phyloP scores from a whole-genome alignment of 1,139 yeast genomes.

The Pichia sp. region DNA sequence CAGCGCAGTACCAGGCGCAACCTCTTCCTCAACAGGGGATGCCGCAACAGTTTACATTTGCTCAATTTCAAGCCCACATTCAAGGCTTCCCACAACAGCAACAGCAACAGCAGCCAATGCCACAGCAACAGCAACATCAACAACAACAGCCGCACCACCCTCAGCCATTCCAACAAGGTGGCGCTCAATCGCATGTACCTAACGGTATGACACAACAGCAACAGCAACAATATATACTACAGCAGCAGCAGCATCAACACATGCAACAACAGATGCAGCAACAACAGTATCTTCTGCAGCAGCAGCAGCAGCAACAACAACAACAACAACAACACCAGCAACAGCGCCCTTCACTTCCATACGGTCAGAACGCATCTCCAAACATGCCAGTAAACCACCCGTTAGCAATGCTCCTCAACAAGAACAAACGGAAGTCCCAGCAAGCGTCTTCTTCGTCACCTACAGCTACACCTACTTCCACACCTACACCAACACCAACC shows the following conservation, averaged over 20 bases:
- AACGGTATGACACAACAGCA: too few species aligned
- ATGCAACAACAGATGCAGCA: slow-evolving; percentile 9
- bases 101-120: neutral
- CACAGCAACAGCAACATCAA: neutral
- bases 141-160: too few species aligned
- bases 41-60: too few species aligned
- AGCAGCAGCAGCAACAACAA: slow-evolving; percentile 11
- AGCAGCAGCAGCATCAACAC: slow-evolving; percentile 5
- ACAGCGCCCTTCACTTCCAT: neutral
- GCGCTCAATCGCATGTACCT: too few species aligned
- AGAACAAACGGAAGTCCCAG: neutral
- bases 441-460: neutral
- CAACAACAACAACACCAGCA: slow-evolving; percentile 17
- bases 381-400: neutral
- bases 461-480: neutral
- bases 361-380: too few species aligned
- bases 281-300: slow-evolving; percentile 16
- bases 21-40: too few species aligned
- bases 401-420: neutral
- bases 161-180: too few species aligned
- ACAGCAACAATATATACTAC: slow-evolving; percentile 5
- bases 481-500: slow-evolving; percentile 1
- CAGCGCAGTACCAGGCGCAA: too few species aligned
- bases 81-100: neutral
- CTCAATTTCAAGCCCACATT: neutral